Base-by-base conservation (phyloP, 805 yeast genomes). In the Ogataea pignaliae region DNA sequence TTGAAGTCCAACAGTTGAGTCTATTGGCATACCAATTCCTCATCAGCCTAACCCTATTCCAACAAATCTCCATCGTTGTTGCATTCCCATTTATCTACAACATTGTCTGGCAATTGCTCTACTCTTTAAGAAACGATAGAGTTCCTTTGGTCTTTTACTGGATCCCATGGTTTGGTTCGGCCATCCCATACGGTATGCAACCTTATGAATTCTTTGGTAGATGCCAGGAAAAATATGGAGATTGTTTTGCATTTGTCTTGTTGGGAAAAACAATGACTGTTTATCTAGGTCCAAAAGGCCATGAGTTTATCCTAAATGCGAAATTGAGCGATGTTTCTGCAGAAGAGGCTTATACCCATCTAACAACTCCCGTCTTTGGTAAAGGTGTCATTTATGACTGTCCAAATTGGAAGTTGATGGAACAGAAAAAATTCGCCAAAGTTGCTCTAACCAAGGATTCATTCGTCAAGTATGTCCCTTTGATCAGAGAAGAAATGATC, bases 301-400 rank as follows among this genome's bases (percentile, higher is more conserved):
- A 93, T 66, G 99, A 93, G 65, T 90, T 93, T 63, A 88, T 91
- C 37, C 80, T 93, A 55, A 93, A 93, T 66, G 88, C 96, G 36
- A 90, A 87, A 68, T 73, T 85, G 42, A 78, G 82, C 29, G 96
- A 88, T 56, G 98, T 90, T 18, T 83, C 89, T 39, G 99, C 99
- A 39, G 98, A 93, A 65, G 97, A 86, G 39, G 98, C 97, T 34
- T 93, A 93, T 71, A 76, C 83, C 50, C 97, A 90, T 63, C 76
- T 93, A 67, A 93, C 99, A n/a, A 91, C 98, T n/a, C 99, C 99
- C 12, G 97, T 89, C 13, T 93, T 93, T 56, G 99, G 99, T 57
- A 81, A 89, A 60, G 99, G 98, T 59, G 99, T 93, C 43, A 86
- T 93, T 42, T 93, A 93, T 64, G 99, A 93, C 70, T 91, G 97